Conservation (phyloP, 352 stramenopile genomes). For the Phytophthora foliorum region DNA sequence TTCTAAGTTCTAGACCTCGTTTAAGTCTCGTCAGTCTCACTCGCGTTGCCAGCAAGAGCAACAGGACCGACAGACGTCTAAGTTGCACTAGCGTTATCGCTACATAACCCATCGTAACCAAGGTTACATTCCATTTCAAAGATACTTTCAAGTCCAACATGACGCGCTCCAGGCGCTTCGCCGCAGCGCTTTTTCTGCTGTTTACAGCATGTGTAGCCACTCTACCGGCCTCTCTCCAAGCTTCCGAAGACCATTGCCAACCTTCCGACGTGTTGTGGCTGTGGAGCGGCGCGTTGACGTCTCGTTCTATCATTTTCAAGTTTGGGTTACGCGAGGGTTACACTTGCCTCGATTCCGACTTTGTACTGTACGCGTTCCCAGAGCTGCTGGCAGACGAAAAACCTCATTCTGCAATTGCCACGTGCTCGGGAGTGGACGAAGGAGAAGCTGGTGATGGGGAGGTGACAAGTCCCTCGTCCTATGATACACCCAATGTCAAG, state of each 20-base stretch:
- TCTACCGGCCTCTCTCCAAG: conserved; percentile 2
- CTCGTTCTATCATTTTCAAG: conserved; percentile 76
- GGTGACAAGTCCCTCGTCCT: conserved; percentile 38
- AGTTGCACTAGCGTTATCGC: conserved; percentile 2
- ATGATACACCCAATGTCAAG: conserved; percentile 47
- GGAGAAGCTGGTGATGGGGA: conserved; percentile 37
- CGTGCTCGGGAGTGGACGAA: conserved; percentile 41
- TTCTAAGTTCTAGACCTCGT: neutral
- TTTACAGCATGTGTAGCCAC: neutral
- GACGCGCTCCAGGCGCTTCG: conserved; percentile 5
- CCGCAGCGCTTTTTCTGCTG: conserved; percentile 24
- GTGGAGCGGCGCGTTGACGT: conserved; percentile 77
- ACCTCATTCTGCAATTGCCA: conserved; percentile 57
- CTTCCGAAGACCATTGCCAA: conserved; percentile 32
- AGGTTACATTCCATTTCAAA: conserved; percentile 12
- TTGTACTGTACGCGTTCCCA: conserved; percentile 70
- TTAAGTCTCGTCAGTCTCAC: neutral
- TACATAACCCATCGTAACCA: neutral
- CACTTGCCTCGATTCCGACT: conserved; percentile 53
- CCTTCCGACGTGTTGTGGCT: conserved; percentile 70
- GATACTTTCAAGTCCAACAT: conserved; percentile 11
- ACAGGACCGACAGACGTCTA: neutral
- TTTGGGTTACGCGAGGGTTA: conserved; percentile 70
- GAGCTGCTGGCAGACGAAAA: conserved; percentile 51
- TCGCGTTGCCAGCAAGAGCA: conserved; percentile 2